Evolutionary conservation across 2,329 filamentous ascomycete genomes (phyloP), one percentile per base, ranked within the genome.

Genomic region (Sporothrix protearum): DNA sequence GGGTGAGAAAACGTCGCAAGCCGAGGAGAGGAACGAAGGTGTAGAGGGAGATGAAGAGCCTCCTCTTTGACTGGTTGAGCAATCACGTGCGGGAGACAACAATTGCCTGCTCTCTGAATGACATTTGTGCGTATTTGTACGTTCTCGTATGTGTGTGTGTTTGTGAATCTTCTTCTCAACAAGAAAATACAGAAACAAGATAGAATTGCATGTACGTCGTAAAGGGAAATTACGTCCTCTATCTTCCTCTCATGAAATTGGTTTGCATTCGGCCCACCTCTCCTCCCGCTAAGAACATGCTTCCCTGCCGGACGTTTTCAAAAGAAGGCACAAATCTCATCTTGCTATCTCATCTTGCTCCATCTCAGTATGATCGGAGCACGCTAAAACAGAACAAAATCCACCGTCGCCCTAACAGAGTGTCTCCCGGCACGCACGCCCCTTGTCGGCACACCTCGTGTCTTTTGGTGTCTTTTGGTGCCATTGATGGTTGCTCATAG

Each of bases 1-100:
- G 19, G 19, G 36, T 57, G 39, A n/a, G 22, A 55, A 30, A 19
- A 42, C 69, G 61, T 71, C 61, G 61, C 61, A 71, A 71, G 61
- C 69, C 69, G 69, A 67, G 19, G 47, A 25, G 47, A 49, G 19
- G 19, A 36, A 51, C 6, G n/a, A 53, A 53, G 45, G 25, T 14
- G 22, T 33, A 36, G 10, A 28, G n/a, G 16, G 22, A 12, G 19
- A 8, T 16, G 39, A n/a, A 61, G 55, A 28, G 59, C 36, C 57
- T 63, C 36, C 12, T 63, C 4, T 39, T 63, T 9, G 9, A 42
- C 22, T 14, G 12, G 42, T 19, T 42, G 36, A 12, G 6, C 3
- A 12, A 47, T 47, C 61, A 64, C 61, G 22, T 45, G 61, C 8
- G 25, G 33, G 9, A 25, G 33, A 42, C 30, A n/a, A 36, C 30